These are phyloP conservation scores for Sequoia sempervirens DNA, from an alignment of 75 land plant genomes.

Conservation along the genomic window DNA sequence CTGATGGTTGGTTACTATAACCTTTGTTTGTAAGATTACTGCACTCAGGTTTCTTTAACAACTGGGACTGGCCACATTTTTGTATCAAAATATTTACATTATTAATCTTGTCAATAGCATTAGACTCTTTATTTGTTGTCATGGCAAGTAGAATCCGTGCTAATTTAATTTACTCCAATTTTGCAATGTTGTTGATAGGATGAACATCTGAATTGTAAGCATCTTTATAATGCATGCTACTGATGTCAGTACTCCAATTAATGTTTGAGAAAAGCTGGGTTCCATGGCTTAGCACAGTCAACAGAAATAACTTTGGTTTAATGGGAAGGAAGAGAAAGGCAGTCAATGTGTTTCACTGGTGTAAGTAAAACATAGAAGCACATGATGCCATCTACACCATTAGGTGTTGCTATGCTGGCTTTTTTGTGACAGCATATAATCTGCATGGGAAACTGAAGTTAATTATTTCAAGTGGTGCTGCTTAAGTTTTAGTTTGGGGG, in stretches of 20 bases:
- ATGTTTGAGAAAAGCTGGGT: not conserved
- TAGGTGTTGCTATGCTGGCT: not conserved
- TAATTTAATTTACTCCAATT: not conserved
- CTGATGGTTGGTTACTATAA: not conserved
- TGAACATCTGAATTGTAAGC: not conserved
- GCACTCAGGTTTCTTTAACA: not conserved
- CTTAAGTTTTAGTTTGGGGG: not conserved
- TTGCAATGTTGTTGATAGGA: not conserved
- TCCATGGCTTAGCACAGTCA: too few relatives aligned
- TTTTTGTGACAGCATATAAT: not conserved
- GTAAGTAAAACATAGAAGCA: not conserved
- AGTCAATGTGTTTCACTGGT: not conserved
- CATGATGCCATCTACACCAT: not conserved
- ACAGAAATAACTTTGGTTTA: not conserved
- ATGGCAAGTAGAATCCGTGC: not conserved
- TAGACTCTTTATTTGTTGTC: not conserved
- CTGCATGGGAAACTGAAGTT: not conserved
- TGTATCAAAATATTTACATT: not conserved
- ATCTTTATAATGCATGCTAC: not conserved
- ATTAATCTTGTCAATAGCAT: not conserved
- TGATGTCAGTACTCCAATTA: not conserved
- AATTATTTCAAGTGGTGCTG: not conserved
- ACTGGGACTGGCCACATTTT: not conserved
- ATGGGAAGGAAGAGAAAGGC: not conserved
- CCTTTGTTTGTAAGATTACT: not conserved